Base-by-base conservation (phyloP, 495 filamentous ascomycete genomes). In the Aspergillus saccharolyticus region DNA sequence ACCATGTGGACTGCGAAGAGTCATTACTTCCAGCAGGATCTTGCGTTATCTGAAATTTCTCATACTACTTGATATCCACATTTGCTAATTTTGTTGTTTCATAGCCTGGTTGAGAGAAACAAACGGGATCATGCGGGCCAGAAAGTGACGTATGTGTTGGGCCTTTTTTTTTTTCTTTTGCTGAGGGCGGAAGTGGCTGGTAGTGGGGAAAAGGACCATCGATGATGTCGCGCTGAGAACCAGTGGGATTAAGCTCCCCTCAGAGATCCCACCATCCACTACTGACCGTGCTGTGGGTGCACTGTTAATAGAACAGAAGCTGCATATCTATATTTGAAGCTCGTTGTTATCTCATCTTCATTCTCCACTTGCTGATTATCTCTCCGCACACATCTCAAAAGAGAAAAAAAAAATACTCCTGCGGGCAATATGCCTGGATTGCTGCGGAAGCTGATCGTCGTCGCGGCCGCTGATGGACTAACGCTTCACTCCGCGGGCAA, bases 391-490 rank as follows among this genome's bases (percentile, higher is more conserved):
- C 3, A 3, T 28, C 9, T 3, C 25, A 28, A 9, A 28, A 28
- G 25, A 28, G 25, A 28, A 28, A 28, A 28, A 28, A 28, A 39
- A 39, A 39, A 39, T 2, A 39, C n/a, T n/a, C n/a, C n/a, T n/a
- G 33, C 14, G 33, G 33, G 33, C 63, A 63, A 63, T 43, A 94
- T 94, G 88, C 85, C 90, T 59, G 78, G 82, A 63, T 71, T 95
- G 54, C 82, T 86, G 61, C 85, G 89, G 59, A 96, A 91, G 68
- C 69, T 96, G 47, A 64, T 90, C 52, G 81, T 96, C 59, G 85
- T 87, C 72, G 92, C 92, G 47, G 85, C 90, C 14, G 83, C 88
- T 48, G 93, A 97, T 64, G 94, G 94, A 30, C 79, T 97, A 20
- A 77, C 96, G 58, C 77, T 97, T 33, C 88, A 94, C 61, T 89